These are phyloP conservation scores for Trichosporon asahii DNA, from an alignment of 1,284 basidiomycete species.

Conservation along the genomic window DNA sequence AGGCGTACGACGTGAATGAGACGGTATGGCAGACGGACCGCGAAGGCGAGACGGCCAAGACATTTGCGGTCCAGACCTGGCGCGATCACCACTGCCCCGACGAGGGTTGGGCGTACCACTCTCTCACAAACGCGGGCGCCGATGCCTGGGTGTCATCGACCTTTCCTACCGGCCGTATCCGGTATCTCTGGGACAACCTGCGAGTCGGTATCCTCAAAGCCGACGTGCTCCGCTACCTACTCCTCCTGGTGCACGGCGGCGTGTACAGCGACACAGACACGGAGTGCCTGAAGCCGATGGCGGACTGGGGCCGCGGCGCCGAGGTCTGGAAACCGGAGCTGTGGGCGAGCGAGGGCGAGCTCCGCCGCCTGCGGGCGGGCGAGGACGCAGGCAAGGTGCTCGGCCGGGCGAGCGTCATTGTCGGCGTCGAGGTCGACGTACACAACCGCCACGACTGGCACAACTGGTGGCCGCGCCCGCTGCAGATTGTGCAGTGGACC, in stretches of 20 bases:
- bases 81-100: slow-evolving; percentile 26
- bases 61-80: slow-evolving; percentile 37
- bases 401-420: slow-evolving; percentile 44
- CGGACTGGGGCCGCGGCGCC: slow-evolving; percentile 39
- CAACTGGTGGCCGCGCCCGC: slow-evolving; percentile 50
- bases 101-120: slow-evolving; percentile 45
- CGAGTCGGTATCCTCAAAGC: slow-evolving; percentile 46
- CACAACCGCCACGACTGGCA: slow-evolving; percentile 50
- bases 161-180: slow-evolving; percentile 21
- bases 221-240: slow-evolving; percentile 49
- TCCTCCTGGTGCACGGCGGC: slow-evolving; percentile 47
- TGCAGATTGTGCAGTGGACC: slow-evolving; percentile 54
- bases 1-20: slow-evolving; percentile 27
- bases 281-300: slow-evolving; percentile 38
- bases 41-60: slow-evolving; percentile 20
- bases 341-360: slow-evolving; percentile 26
- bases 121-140: slow-evolving; percentile 36
- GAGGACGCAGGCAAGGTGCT: slow-evolving; percentile 32
- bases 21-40: slow-evolving; percentile 52
- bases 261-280: slow-evolving; percentile 53
- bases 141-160: neutral
- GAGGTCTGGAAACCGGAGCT: slow-evolving; percentile 29
- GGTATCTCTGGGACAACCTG: slow-evolving; percentile 41
- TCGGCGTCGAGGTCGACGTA: slow-evolving; percentile 53
- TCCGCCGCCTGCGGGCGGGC: slow-evolving; percentile 25